Conservation (phyloP, 139 green algal genomes). For the Gonium pectorale region DNA sequence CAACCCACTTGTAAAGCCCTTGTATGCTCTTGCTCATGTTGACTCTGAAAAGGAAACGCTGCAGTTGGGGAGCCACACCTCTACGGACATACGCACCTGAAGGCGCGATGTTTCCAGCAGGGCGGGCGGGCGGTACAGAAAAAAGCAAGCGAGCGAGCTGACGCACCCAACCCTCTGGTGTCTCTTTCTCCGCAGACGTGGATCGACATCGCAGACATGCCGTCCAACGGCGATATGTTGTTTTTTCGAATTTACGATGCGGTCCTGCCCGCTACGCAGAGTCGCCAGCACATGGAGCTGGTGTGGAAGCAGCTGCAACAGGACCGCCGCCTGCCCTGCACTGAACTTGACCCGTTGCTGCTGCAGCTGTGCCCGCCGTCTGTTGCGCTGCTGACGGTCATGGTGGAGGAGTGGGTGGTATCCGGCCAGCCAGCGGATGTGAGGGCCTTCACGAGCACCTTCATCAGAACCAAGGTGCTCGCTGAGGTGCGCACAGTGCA, state of each 20-base stretch:
- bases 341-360: not conserved
- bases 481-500: not conserved
- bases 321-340: not conserved
- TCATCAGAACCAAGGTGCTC: too few species aligned
- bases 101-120: too few species aligned
- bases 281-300: not conserved
- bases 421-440: not conserved
- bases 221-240: not conserved
- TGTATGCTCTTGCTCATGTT: too few species aligned
- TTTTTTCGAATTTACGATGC: not conserved
- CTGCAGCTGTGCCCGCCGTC: slow-evolving; percentile 19
- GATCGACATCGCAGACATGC: slow-evolving; percentile 31
- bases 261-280: slow-evolving; percentile 3
- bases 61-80: too few species aligned
- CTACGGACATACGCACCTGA: too few species aligned
- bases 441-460: slow-evolving; percentile 25
- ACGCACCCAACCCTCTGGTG: too few species aligned
- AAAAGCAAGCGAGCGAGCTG: too few species aligned
- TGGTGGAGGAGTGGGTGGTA: not conserved
- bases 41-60: too few species aligned
- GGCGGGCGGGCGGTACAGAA: too few species aligned
- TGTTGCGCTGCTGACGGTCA: not conserved
- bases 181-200: too few species aligned
- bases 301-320: slow-evolving; percentile 4
- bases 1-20: too few species aligned